Conservation (phyloP, 306 rosid genomes). For the Hippophae rhamnoides region DNA sequence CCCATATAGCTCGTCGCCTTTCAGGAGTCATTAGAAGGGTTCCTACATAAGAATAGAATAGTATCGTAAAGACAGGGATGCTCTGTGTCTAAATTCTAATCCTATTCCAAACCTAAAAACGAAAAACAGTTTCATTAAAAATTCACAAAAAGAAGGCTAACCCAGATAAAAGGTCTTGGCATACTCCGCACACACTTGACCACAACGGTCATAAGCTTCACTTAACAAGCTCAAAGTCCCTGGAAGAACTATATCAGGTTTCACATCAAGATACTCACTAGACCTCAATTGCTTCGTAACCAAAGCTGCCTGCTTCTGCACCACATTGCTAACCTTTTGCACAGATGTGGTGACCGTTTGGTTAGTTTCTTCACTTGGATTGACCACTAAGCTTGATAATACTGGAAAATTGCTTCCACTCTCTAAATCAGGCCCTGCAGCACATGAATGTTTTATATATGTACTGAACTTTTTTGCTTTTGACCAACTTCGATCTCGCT, state of each 20-base stretch:
- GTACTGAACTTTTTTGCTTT: slow-evolving; percentile 5
- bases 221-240: slow-evolving; percentile 44
- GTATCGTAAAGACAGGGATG: slow-evolving; percentile 5
- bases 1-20: slow-evolving; percentile 80
- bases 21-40: slow-evolving; percentile 80
- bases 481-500: too few relatives aligned
- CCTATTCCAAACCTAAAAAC: too few relatives aligned
- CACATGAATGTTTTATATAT: slow-evolving; percentile 34
- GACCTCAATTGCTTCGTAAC: slow-evolving; percentile 36
- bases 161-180: slow-evolving; percentile 94
- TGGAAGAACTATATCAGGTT: slow-evolving; percentile 49
- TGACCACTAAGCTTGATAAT: slow-evolving; percentile 48
- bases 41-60: slow-evolving; percentile 34
- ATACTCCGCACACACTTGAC: slow-evolving; percentile 94
- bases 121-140: background rate
- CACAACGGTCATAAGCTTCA: slow-evolving; percentile 78
- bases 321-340: slow-evolving; percentile 82
- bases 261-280: slow-evolving; percentile 25
- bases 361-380: slow-evolving; percentile 37
- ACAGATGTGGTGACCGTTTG: slow-evolving; percentile 48
- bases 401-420: slow-evolving; percentile 31
- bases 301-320: slow-evolving; percentile 77
- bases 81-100: too few relatives aligned
- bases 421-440: slow-evolving; percentile 39
- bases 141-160: slow-evolving; percentile 6